Evolutionary conservation across 2,329 filamentous ascomycete species (phyloP), one percentile per base, ranked within the genome.

Genomic region (Fusarium gaditjirri): DNA sequence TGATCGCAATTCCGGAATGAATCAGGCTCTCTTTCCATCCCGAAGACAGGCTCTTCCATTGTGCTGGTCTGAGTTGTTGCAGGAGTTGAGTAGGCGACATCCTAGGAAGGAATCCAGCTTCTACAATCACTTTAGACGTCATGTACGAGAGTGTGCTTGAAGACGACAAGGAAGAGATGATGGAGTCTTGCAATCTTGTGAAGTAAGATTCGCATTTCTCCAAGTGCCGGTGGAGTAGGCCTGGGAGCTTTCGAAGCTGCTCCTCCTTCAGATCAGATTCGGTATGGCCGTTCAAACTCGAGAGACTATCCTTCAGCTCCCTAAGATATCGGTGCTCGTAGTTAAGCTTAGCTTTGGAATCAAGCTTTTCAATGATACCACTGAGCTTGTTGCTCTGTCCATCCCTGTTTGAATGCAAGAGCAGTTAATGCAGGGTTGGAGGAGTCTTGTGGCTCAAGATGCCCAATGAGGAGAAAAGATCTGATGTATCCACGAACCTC

Each of bases 1-100:
- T 79, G 2, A 88, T 59, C 0, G 83, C 77, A 6, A 83, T 52
- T 0, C 79, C 86, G 49, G 85, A 88, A 0, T 74, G 58, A 2
- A 83, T 63, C 3, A 88, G 71, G 6, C 71, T 76, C 2, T 65
- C 36, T 42, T 73, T 81, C 84, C 83, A 87, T 17, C 29, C 59
- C 1, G 16, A 4, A 1, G 79, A 66, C 0, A 84, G 74, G 8
- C 17, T 31, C 5, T 47, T n/a, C 80, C 80, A 82, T 6, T 70
- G 54, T 0, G 66, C 43, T 3, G 65, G 75, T 21, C 68, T 76
- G 0, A 85, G 78, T 11, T 77, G 80, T 33, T 78, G 76, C 1
- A 85, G 71, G 41, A 85, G 76, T 19, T 84, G 79, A 0, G 71
- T 29, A 0, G 81, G 79, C 0, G 78, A 80, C 2, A 83, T 17